phyloP scores from a whole-genome alignment of 768 basidiomycete species.

The Lactarius akahatsu region DNA sequence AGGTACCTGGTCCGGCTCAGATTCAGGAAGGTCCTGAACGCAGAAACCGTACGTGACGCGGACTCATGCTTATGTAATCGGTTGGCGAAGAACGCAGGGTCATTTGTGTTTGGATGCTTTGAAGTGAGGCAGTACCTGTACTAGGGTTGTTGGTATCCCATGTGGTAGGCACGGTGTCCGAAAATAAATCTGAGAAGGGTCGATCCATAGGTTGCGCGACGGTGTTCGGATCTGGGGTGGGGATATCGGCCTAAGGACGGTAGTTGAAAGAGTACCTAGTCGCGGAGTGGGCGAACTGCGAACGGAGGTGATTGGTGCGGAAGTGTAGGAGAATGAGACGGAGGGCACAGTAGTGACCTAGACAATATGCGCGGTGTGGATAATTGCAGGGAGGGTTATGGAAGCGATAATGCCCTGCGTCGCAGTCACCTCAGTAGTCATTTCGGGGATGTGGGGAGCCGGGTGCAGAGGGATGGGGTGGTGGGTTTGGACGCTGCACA shows the following conservation, averaged over 20 bases:
- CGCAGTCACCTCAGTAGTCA: neutral
- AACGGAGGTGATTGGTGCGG: neutral
- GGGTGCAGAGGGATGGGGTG: neutral
- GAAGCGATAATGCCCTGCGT: neutral
- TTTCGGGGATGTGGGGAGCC: neutral
- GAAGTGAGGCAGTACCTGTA: too few relatives aligned
- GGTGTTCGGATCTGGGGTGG: neutral
- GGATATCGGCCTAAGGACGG: neutral
- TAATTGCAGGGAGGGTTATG: neutral
- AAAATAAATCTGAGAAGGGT: neutral
- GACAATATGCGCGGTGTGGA: neutral
- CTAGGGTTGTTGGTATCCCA: too few relatives aligned
- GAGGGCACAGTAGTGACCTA: neutral
- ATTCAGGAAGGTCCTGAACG: too few relatives aligned
- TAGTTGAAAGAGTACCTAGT: neutral
- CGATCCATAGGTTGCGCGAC: neutral
- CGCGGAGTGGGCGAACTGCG: neutral
- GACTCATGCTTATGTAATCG: too few relatives aligned
- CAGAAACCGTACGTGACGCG: too few relatives aligned
- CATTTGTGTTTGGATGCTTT: too few relatives aligned
- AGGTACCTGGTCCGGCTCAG: too few relatives aligned
- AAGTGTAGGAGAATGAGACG: neutral
- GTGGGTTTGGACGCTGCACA: slow-evolving; percentile 7
- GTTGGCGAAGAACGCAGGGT: too few relatives aligned
- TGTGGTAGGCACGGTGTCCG: too few relatives aligned